Base-by-base conservation (phyloP, 2,329 filamentous ascomycete species). In the Chaetomium sp. region DNA sequence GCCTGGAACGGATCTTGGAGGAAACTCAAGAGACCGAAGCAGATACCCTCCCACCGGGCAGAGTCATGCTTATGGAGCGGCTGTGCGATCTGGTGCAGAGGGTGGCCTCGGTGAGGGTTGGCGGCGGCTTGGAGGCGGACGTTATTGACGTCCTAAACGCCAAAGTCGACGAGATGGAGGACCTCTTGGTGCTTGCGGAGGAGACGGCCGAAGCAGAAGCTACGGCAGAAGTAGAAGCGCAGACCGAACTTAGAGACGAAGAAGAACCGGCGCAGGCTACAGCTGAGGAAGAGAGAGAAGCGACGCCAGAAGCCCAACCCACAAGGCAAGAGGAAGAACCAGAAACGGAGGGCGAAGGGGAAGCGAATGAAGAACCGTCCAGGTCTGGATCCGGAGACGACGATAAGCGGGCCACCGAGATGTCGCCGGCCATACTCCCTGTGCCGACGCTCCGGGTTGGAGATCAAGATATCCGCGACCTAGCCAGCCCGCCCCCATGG, bases 61-160 rank as follows among this genome's bases (percentile, higher is more conserved):
- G 77, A 63, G 78, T 83, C 66, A 78, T 80, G 27, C 78, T 86
- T 60, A 78, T 83, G 33, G 77, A 80, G 67, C 76, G 79, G 35
- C 74, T 81, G 19, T 72, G 71, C 55, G 75, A 76, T 51, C 66
- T 81, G 25, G 73, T 78, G n/a, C 74, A 77, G 58, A 75, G 77
- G 51, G 71, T 81, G 8, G 72, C 70, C 4, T 42, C 72, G 59
- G 70, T 72, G 25, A 67, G 74, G 42, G 69, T 72, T 13, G 66
- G 69, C 42, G 67, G 70, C 19, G 55, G 70, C 59, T 53, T 75
- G 50, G 60, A 73, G 16, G 72, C 71, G 23, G 72, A 72, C 9
- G 74, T 70, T 59, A 67, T 81, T 42, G 73, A 74, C 57, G 68
- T 72, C 45, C 72, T 82, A 42, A 78, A 81, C 61, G 72, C 73